These are phyloP conservation scores for Rosa chinensis DNA, from an alignment of 306 rosid genomes.

Conservation along the genomic window DNA sequence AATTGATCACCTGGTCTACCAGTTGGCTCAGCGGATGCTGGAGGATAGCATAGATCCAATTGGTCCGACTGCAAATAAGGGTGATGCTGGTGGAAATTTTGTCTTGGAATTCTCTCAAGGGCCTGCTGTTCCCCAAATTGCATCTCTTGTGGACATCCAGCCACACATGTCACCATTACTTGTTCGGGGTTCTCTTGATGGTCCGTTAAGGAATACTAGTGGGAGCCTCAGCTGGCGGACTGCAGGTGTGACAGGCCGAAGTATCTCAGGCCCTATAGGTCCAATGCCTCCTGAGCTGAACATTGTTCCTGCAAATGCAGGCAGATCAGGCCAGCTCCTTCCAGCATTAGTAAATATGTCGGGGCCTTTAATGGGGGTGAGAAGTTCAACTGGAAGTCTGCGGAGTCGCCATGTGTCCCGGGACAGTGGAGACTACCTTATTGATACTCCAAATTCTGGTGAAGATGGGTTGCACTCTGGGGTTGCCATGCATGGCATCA, in stretches of 20 bases:
- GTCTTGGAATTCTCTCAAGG: constrained; percentile 98
- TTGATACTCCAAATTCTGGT: constrained; percentile 98
- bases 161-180: constrained; percentile 99
- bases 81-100: constrained; percentile 71
- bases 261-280: constrained; percentile 93
- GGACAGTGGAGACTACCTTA: constrained; percentile 97
- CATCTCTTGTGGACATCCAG: constrained; percentile 85
- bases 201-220: constrained; percentile 95
- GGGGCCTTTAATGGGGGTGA: constrained; percentile 97
- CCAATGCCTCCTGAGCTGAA: constrained; percentile 98
- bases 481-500: constrained; percentile 64
- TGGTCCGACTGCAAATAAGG: constrained; percentile 60
- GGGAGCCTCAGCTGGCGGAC: constrained; percentile 99
- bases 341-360: constrained; percentile 96
- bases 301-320: constrained; percentile 79
- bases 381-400: constrained; percentile 94
- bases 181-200: constrained; percentile 97
- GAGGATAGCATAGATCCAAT: constrained; percentile 90
- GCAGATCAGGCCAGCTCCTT: constrained; percentile 93
- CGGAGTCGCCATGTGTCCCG: constrained; percentile 97
- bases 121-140: constrained; percentile 81
- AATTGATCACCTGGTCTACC: constrained; percentile 96
- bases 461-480: constrained; percentile 82
- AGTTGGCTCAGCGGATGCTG: constrained; percentile 88
- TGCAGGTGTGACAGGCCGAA: constrained; percentile 91